phyloP scores from a whole-genome alignment of 805 yeast genomes.

The Ogataea trehaloabstinens region DNA sequence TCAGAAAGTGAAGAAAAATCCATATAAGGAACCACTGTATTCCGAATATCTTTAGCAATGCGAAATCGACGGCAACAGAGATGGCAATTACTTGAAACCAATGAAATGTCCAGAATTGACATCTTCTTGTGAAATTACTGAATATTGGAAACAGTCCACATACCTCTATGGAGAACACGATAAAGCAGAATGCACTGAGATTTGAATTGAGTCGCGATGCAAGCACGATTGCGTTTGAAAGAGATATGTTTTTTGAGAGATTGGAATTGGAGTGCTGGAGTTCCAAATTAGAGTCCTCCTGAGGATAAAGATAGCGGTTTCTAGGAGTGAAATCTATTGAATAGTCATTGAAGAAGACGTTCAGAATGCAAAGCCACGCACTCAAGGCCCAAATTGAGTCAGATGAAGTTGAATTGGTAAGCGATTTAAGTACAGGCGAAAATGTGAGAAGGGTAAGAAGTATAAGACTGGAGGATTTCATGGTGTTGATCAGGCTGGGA shows the following conservation, averaged over 20 bases:
- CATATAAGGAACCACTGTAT: conserved; percentile 44
- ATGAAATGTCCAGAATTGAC: conserved; percentile 31
- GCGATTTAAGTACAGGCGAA: conserved; percentile 86
- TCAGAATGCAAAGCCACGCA: conserved; percentile 70
- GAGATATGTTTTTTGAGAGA: conserved; percentile 77
- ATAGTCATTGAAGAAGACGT: conserved; percentile 67
- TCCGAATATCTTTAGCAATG: conserved; percentile 40
- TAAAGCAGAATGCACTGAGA: conserved; percentile 77
- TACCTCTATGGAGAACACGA: conserved; percentile 67
- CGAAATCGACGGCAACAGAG: conserved; percentile 30
- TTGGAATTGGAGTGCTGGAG: conserved; percentile 38
- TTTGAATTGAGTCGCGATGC: conserved; percentile 84
- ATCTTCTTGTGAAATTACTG: conserved; percentile 54
- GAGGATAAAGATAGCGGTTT: conserved; percentile 11
- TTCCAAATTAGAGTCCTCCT: conserved; percentile 16
- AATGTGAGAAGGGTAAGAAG: conserved; percentile 69
- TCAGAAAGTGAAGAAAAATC: conserved; percentile 45
- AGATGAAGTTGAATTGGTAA: conserved; percentile 84
- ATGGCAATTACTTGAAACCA: conserved; percentile 31
- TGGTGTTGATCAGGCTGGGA: conserved; percentile 30
- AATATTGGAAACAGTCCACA: conserved; percentile 74
- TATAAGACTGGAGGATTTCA: conserved; percentile 69
- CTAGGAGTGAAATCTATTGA: conserved; percentile 43
- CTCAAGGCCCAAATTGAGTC: conserved; percentile 95
- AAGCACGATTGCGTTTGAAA: conserved; percentile 83